These are phyloP conservation scores for Colletotrichum tabaci DNA, from an alignment of 2,329 filamentous ascomycete species.

Conservation along the genomic window DNA sequence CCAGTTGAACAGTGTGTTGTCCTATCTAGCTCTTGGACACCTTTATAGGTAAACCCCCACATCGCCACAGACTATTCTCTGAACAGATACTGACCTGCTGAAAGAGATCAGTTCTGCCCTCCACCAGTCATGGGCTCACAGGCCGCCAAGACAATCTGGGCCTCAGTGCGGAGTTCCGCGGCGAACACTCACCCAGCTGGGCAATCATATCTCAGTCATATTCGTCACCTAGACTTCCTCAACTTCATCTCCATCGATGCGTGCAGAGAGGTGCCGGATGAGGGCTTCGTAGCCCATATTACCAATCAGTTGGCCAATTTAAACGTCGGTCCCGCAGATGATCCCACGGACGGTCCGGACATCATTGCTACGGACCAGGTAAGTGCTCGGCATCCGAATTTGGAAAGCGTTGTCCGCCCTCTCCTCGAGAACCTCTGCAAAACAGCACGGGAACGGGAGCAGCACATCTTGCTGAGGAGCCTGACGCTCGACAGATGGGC, in stretches of 20 bases:
- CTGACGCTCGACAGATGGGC: constrained; percentile 8
- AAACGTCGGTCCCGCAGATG: not conserved
- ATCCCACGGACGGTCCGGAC: not conserved
- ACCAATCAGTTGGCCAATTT: not conserved
- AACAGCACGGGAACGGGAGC: not conserved
- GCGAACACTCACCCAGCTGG: not conserved
- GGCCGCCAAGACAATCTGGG: not conserved
- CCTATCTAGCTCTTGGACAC: not conserved
- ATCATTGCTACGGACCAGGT: not conserved
- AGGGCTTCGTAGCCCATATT: not conserved
- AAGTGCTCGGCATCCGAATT: not conserved
- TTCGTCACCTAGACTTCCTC: not conserved
- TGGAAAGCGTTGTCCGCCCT: not conserved
- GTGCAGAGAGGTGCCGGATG: not conserved
- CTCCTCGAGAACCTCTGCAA: not conserved
- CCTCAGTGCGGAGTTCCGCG: not conserved
- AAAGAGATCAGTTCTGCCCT: not conserved
- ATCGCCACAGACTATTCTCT: not conserved
- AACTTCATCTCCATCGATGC: not conserved
- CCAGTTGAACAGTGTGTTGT: not conserved
- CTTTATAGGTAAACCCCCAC: constrained; percentile 17
- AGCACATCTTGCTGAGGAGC: not conserved
- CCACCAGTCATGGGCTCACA: not conserved
- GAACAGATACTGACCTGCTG: not conserved
- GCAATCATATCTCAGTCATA: not conserved